These are phyloP conservation scores for Fusarium brachygibbosum DNA, from an alignment of 2,329 filamentous ascomycete genomes.

Conservation along the genomic window DNA sequence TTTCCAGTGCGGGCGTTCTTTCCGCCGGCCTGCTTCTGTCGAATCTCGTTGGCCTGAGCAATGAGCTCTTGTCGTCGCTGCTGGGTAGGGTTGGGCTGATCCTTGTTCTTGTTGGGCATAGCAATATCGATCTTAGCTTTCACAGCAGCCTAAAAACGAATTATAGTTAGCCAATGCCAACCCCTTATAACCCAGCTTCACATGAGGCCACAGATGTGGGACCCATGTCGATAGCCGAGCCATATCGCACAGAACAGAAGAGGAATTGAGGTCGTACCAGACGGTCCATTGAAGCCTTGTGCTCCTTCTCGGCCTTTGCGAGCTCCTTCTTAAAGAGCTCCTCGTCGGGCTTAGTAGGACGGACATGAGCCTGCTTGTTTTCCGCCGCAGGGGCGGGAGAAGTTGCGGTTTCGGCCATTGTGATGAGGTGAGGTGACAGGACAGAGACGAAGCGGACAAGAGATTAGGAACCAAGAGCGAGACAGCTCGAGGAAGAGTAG, in stretches of 20 bases:
- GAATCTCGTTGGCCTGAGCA: slow-evolving; percentile 84
- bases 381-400: slow-evolving; percentile 59
- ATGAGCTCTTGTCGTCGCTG: slow-evolving; percentile 91
- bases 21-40: slow-evolving; percentile 86
- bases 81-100: slow-evolving; percentile 82
- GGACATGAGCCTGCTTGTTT: slow-evolving; percentile 61
- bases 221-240: slow-evolving; percentile 30
- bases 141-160: slow-evolving; percentile 77
- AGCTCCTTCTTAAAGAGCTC: slow-evolving; percentile 84
- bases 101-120: slow-evolving; percentile 78
- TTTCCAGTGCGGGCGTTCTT: slow-evolving; percentile 84
- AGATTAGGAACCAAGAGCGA: slow-evolving; percentile 40
- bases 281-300: slow-evolving; percentile 78
- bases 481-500: slow-evolving; percentile 32
- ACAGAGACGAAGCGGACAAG: slow-evolving; percentile 28
- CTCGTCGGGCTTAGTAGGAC: slow-evolving; percentile 90
- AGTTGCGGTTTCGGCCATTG: slow-evolving; percentile 62
- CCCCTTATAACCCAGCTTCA: slow-evolving; percentile 13
- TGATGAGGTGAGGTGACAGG: slow-evolving; percentile 47
- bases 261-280: slow-evolving; percentile 54
- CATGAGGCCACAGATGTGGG: slow-evolving; percentile 41
- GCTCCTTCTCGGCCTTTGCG: slow-evolving; percentile 86
- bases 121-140: slow-evolving; percentile 90
- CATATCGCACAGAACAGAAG: slow-evolving; percentile 3
- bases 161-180: slow-evolving; percentile 31